These are phyloP conservation scores for Taiozyma onychis DNA, from an alignment of 1,139 yeast species.

Conservation along the genomic window DNA sequence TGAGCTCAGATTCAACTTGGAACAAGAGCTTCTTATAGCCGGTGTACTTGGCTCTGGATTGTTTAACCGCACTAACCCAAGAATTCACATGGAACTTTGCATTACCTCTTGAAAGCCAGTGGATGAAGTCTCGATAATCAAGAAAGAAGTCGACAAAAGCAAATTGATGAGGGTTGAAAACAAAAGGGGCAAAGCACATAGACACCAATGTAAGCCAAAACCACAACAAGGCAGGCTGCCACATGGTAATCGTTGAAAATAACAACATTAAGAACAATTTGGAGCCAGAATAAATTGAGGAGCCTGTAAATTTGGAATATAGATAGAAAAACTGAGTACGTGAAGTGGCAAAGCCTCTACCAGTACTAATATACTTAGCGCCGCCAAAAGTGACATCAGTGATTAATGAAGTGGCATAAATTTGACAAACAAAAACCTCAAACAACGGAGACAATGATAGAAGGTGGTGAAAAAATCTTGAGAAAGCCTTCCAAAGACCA, in stretches of 20 bases:
- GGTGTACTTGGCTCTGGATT: conserved; percentile 52
- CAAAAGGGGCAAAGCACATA: conserved; percentile 68
- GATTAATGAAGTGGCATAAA: conserved; percentile 66
- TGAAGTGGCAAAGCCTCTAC: conserved; percentile 77
- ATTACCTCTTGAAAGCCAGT: conserved; percentile 70
- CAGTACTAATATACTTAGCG: conserved; percentile 79
- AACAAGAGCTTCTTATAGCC: conserved; percentile 51
- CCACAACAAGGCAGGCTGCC: conserved; percentile 79
- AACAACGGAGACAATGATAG: conserved; percentile 74
- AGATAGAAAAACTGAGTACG: conserved; percentile 54
- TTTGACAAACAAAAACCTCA: conserved; percentile 84
- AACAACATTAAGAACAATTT: conserved; percentile 50
- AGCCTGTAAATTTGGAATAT: conserved; percentile 58
- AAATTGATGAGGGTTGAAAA: conserved; percentile 87
- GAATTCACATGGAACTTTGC: conserved; percentile 42
- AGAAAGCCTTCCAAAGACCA: conserved; percentile 59
- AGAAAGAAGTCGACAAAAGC: conserved; percentile 60
- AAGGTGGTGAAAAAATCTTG: conserved; percentile 58
- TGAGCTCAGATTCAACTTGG: conserved; percentile 30
- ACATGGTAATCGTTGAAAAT: conserved; percentile 62
- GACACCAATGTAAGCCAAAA: conserved; percentile 76
- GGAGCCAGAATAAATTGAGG: conserved; percentile 64
- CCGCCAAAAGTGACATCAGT: conserved; percentile 76
- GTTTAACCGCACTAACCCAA: conserved; percentile 56
- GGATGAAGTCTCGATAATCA: conserved; percentile 60